Percentiles rank a stretch among this genome's conserved stretches.
Conservation (phyloP, 2,329 filamentous ascomycete genomes). For the Dactylella cylindrospora region DNA sequence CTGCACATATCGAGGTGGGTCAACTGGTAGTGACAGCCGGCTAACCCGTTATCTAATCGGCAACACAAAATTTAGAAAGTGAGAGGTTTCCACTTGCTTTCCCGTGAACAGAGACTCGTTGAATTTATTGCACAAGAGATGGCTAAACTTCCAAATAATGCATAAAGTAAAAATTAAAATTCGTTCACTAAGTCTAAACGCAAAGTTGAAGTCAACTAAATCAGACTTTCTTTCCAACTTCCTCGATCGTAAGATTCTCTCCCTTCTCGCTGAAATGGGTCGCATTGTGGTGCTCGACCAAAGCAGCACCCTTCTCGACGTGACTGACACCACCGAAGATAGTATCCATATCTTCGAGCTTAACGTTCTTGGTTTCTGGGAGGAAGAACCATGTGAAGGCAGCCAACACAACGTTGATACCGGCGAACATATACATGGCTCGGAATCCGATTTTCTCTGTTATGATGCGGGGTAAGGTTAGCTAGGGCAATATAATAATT, state of each 20-base stretch:
- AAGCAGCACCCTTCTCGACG: constrained; percentile 59
- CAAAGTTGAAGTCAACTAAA: constrained; percentile 5
- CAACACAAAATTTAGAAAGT: neutral
- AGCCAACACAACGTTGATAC: constrained; percentile 28
- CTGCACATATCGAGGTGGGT: neutral
- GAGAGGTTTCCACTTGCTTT: too few species aligned
- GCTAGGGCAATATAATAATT: too few species aligned
- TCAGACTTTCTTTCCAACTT: constrained; percentile 32
- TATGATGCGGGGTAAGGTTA: too few species aligned
- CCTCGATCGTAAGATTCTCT: constrained; percentile 38
- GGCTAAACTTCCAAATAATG: too few species aligned
- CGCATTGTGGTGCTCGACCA: constrained; percentile 49
- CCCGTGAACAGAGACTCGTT: too few species aligned
- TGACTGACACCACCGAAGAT: constrained; percentile 62
- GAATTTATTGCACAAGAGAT: neutral
- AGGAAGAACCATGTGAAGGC: constrained; percentile 31
- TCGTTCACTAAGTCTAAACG: constrained; percentile 33
- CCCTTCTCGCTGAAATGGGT: constrained; percentile 27
- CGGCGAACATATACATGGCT: constrained; percentile 41
- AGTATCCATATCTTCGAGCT: constrained; percentile 61
- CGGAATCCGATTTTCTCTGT: constrained; percentile 28
- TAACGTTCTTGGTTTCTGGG: constrained; percentile 49
- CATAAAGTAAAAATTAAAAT: constrained; percentile 16
- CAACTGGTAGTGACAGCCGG: neutral
- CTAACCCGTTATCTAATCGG: neutral